Conservation (phyloP, 2,329 filamentous ascomycete genomes). For the Ploettnerulaceae sp. region DNA sequence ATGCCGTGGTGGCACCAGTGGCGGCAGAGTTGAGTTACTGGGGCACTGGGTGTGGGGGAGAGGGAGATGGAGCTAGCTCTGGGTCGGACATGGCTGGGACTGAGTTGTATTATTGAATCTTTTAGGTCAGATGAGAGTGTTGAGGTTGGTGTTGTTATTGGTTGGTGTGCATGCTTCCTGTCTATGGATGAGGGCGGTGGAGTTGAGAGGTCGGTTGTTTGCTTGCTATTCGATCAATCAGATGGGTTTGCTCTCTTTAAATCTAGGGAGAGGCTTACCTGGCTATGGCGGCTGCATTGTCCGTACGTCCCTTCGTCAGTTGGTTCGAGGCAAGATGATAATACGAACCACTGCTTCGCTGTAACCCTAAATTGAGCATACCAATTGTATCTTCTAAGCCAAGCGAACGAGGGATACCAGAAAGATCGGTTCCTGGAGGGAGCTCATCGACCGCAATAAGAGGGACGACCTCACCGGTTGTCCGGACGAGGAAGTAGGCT, state of each 20-base stretch:
- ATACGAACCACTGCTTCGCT: constrained; percentile 14
- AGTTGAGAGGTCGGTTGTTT: background rate
- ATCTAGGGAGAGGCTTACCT: background rate
- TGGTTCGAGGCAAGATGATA: constrained; percentile 17
- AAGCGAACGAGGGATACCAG: constrained; percentile 38
- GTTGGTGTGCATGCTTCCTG: background rate
- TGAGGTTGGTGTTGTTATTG: background rate
- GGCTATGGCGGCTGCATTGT: background rate
- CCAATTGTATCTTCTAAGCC: constrained; percentile 26
- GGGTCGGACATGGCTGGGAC: background rate
- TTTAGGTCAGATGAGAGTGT: constrained; percentile 5
- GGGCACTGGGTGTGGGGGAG: background rate
- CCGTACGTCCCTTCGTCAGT: background rate
- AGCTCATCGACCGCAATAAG: constrained; percentile 52
- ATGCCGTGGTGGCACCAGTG: constrained; percentile 46
- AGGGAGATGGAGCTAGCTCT: background rate
- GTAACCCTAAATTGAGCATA: constrained; percentile 31
- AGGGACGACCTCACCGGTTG: constrained; percentile 42
- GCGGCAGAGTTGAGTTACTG: constrained; percentile 35
- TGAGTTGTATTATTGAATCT: background rate
- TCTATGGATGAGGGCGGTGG: background rate
- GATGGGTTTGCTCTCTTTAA: background rate
- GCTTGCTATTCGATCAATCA: background rate
- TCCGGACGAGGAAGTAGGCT: constrained; percentile 43
- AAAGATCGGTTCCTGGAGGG: constrained; percentile 34